A percentile compares a stretch with the other conserved stretches of the same genome.
Conservation (phyloP, 176 grass and related monocot genomes). For the Raddia distichophylla region DNA sequence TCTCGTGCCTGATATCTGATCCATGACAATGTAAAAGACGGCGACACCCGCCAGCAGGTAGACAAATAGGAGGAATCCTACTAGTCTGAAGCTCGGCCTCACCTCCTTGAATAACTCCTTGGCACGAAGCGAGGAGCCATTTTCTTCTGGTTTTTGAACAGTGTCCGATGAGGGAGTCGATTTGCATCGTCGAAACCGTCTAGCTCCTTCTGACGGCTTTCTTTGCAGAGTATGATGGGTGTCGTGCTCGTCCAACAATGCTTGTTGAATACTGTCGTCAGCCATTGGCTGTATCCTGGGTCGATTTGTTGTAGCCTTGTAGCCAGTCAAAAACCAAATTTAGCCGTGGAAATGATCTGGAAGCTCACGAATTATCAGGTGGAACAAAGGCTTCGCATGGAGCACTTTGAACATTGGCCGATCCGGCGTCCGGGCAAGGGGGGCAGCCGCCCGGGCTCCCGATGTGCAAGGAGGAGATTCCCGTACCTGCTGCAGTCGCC, state of each 20-base stretch:
- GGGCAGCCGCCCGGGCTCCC: too few species aligned
- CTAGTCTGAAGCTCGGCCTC: slow-evolving; percentile 57
- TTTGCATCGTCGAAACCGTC: slow-evolving; percentile 57
- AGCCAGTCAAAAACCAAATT: neutral
- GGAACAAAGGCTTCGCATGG: neutral
- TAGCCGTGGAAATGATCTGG: neutral
- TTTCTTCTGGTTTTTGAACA: slow-evolving; percentile 30
- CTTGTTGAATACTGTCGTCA: slow-evolving; percentile 41
- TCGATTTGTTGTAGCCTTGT: neutral
- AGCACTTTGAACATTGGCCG: neutral
- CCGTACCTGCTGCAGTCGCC: too few species aligned
- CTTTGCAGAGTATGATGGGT: slow-evolving; percentile 14
- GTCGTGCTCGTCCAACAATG: slow-evolving; percentile 43
- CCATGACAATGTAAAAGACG: slow-evolving; percentile 68
- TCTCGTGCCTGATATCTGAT: slow-evolving; percentile 66
- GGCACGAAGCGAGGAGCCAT: slow-evolving; percentile 34
- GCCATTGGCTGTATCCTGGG: slow-evolving; percentile 33
- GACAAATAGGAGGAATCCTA: slow-evolving; percentile 55
- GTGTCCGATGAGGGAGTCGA: slow-evolving; percentile 48
- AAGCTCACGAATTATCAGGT: slow-evolving; percentile 12
- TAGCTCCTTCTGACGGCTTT: slow-evolving; percentile 37
- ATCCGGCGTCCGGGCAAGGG: too few species aligned
- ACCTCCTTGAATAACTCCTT: slow-evolving; percentile 54
- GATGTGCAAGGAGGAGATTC: too few species aligned
- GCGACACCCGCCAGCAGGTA: slow-evolving; percentile 65